A percentile compares a stretch with the other conserved stretches of the same genome.
phyloP scores from a whole-genome alignment of 1,284 basidiomycete species.

The Malassezia nana region DNA sequence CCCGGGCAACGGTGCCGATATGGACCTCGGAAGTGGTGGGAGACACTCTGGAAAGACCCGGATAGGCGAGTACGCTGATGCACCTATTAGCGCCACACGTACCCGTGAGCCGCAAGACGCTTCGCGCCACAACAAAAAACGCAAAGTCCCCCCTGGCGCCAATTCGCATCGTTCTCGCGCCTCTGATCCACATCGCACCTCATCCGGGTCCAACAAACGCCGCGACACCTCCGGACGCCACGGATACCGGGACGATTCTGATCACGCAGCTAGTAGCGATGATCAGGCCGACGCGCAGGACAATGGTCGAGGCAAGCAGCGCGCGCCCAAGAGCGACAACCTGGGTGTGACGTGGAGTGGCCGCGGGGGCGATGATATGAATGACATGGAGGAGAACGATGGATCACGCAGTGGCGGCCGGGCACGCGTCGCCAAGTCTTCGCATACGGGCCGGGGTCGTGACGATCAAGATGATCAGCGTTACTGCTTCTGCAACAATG shows the following conservation, averaged over 20 bases:
- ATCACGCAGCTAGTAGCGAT: constrained; percentile 2
- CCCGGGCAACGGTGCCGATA: too few relatives aligned
- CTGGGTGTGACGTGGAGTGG: constrained; percentile 1
- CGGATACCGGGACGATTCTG: background rate
- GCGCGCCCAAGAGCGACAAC: background rate
- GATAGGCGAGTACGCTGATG: background rate
- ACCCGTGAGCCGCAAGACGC: background rate
- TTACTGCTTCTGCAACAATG: constrained; percentile 79
- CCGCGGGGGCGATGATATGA: background rate
- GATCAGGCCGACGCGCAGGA: background rate
- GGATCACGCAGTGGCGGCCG: background rate
- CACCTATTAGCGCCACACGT: constrained; percentile 1
- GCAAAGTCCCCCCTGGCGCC: constrained; percentile 19
- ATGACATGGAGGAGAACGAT: background rate
- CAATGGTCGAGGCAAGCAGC: background rate
- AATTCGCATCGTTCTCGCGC: background rate
- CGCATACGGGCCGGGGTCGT: background rate
- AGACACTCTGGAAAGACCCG: background rate
- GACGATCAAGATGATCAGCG: constrained; percentile 54
- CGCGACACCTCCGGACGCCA: background rate
- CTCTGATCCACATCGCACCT: background rate
- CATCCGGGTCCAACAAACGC: background rate
- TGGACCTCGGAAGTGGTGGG: background rate
- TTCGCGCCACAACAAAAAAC: constrained; percentile 22
- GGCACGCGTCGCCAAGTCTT: constrained; percentile 2